Evolutionary conservation across 148 eudicot genomes (phyloP).

Genomic region (Euryodendron excelsum): DNA sequence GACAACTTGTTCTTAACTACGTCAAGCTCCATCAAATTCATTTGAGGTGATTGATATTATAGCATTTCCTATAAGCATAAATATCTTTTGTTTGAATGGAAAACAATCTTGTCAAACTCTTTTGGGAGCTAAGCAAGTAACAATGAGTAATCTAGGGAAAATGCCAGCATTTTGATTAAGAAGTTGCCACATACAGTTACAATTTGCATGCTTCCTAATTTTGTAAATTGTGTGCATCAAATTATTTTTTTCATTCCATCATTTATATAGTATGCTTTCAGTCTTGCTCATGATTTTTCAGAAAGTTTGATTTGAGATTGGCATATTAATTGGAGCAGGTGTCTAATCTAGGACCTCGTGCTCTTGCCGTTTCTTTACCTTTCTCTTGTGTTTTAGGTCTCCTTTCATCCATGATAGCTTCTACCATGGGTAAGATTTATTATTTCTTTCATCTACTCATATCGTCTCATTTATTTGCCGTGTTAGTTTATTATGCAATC

Average conservation of each 20-base stretch:
- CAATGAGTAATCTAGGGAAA: not conserved
- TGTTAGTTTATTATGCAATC: not conserved
- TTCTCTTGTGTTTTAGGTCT: constrained; percentile 50
- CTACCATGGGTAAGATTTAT: constrained; percentile 46
- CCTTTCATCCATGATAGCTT: constrained; percentile 54
- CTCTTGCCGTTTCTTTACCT: constrained; percentile 49
- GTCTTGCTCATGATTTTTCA: not conserved
- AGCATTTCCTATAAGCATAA: not conserved
- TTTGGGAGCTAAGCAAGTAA: not conserved
- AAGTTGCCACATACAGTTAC: not conserved
- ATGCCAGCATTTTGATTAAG: not conserved
- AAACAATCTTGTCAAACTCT: too few species aligned
- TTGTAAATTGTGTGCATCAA: not conserved
- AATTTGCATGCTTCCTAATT: not conserved
- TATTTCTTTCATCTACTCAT: not conserved
- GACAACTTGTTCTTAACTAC: constrained; percentile 1
- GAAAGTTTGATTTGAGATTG: not conserved
- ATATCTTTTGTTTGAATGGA: not conserved
- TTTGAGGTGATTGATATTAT: not conserved
- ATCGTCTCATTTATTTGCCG: not conserved
- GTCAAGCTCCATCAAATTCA: not conserved
- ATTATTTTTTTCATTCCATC: not conserved
- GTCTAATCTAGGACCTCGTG: constrained; percentile 42
- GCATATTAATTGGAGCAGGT: constrained; percentile 33
- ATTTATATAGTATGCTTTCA: not conserved